Evolutionary conservation across 2,329 filamentous ascomycete species (phyloP), one percentile per base, ranked within the genome.

Genomic region (Alternaria ventricosa): DNA sequence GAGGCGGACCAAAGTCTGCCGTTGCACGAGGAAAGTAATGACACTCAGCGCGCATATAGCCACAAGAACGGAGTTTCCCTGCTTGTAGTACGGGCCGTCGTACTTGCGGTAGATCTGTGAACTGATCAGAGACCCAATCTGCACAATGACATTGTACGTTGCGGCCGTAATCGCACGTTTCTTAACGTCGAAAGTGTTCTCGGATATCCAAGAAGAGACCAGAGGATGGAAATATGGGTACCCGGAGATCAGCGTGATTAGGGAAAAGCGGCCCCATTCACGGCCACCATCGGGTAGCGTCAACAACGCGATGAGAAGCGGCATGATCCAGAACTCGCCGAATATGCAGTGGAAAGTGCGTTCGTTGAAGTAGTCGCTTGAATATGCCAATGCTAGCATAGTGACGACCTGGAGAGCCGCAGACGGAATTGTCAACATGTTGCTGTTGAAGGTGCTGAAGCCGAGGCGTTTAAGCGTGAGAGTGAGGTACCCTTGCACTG

Each of bases 111-210:
- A 88, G 51, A 88, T 86, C 18, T 75, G 71, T 44, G 70, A 72
- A 10, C 77, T 76, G 59, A 82, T 78, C 57, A 83, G 75, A 27
- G 76, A 79, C 6, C 76, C 79, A 8, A 78, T 70, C 54, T 83
- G 82, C 12, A 82, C 80, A 30, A 74, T 75, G 65, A 84, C 81
- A 71, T 90, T 90, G 76, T 90, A 90, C n/a, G 88, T 78, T 0
- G 87, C 88, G 0, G 87, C 86, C 0, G 87, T 87, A 2, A 92
- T 87, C 2, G 89, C 87, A 7, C 89, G 82, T 6, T 86, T 87
- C 11, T 88, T 83, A 10, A 91, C 87, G 1, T 85, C 83, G 65
- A 89, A 88, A 3, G 87, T 86, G 71, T 91, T 91, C 55, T 87
- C 84, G 3, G 87, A 88, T 2, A 85, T 88, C 77, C 88, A 86